Evolutionary conservation across 2,329 filamentous ascomycete genomes (phyloP), one percentile per base, ranked within the genome.

Genomic region (Neofusicoccum sp.): DNA sequence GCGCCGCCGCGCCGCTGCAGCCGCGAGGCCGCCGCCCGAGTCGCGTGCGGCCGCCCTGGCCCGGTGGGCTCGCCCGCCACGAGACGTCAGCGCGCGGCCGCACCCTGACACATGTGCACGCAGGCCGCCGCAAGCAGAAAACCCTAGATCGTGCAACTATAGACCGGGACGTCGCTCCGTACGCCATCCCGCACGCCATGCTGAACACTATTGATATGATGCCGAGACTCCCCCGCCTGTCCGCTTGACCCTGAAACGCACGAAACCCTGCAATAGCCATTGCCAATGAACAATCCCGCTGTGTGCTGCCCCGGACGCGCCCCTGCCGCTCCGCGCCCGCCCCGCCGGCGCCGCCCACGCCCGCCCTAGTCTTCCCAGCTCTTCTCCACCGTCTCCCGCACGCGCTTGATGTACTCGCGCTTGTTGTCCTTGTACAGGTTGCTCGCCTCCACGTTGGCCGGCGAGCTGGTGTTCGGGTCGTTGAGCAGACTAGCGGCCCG

Each of bases 401-500:
- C 95, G 16, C 93, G 84, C 81, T 99, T 99, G 28, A 89, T 90
- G 73, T 99, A 99, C 73, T 99, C 95, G 75, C 93, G 92, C 64
- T 93, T 86, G 76, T 98, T 98, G 73, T 99, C 95, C 75, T 98
- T 98, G 83, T 98, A 99, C 7, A 98, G 82, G 73, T 98, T 99
- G 59, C 92, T 96, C 1, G 95, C 95, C 78, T 99, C 95, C 68
- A 98, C 95, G 70, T 99, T 99, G 60, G 95, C 95, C 0, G 95
- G 95, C 1, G 92, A 96, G 62, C 91, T 95, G n/a, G 95, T 99
- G 75, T 99, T 99, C 1, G 95, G 95, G 69, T 99, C 95, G 76
- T 99, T 98, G 12, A 99, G 83, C 45, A 99, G 79, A 85, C 93
- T 97, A 60, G 54, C 30, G 45, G 24, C n/a, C 33, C 28, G 34